These are phyloP conservation scores for Elsinoe ampelina DNA, from an alignment of 2,329 filamentous ascomycete genomes.

Conservation along the genomic window DNA sequence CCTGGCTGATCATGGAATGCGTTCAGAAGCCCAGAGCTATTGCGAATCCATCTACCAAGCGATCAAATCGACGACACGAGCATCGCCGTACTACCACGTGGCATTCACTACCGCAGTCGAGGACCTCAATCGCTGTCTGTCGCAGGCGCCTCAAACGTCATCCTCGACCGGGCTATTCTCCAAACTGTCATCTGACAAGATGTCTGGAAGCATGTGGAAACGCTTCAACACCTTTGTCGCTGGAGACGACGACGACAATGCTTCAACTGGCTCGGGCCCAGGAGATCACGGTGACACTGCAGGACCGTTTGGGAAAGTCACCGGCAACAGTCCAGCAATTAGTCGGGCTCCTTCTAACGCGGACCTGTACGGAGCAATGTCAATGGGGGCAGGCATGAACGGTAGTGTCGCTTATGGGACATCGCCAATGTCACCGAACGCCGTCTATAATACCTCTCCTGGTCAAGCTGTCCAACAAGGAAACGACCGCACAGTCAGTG, in stretches of 20 bases:
- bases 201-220: constrained; percentile 80
- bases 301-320: constrained; percentile 75
- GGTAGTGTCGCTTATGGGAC: not conserved
- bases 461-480: not conserved
- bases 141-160: constrained; percentile 68
- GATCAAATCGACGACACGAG: constrained; percentile 70
- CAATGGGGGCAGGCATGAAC: constrained; percentile 22
- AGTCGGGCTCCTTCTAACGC: constrained; percentile 55
- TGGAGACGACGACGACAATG: constrained; percentile 70
- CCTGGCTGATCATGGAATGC: constrained; percentile 74
- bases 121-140: constrained; percentile 73
- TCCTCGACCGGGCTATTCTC: constrained; percentile 76
- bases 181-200: constrained; percentile 91
- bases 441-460: constrained; percentile 24
- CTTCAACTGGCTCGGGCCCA: constrained; percentile 47
- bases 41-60: constrained; percentile 72
- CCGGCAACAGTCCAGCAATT: constrained; percentile 48
- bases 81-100: constrained; percentile 77
- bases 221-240: constrained; percentile 95
- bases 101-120: constrained; percentile 67
- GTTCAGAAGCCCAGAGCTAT: constrained; percentile 78
- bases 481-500: constrained; percentile 6
- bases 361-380: constrained; percentile 60
- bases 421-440: constrained; percentile 17
- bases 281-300: constrained; percentile 46